phyloP scores from a whole-genome alignment of 192 early-diverging fungal species.

The Coemansia sp. region DNA sequence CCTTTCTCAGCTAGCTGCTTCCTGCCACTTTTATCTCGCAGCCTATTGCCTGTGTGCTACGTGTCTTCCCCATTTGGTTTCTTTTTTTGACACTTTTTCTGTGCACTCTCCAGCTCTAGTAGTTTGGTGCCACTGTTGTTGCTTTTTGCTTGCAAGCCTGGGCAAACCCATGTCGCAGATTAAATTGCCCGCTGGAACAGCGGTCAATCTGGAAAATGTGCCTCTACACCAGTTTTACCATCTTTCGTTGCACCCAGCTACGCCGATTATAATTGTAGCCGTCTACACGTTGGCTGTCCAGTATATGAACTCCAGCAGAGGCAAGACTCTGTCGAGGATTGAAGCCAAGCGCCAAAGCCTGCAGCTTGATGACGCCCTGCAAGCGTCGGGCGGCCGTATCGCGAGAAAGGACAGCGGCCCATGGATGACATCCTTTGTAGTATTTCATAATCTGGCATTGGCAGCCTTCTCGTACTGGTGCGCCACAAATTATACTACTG shows the following conservation, averaged over 20 bases:
- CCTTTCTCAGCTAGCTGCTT: neutral
- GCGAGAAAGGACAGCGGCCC: slow-evolving; percentile 38
- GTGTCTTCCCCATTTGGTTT: neutral
- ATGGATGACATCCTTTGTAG: slow-evolving; percentile 74
- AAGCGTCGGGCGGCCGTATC: neutral
- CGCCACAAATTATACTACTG: slow-evolving; percentile 62
- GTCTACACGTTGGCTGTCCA: slow-evolving; percentile 56
- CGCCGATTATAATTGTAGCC: slow-evolving; percentile 60
- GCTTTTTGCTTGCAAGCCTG: neutral
- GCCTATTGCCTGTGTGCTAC: neutral
- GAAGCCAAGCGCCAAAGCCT: slow-evolving; percentile 38
- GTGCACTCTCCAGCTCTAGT: neutral
- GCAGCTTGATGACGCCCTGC: slow-evolving; percentile 13
- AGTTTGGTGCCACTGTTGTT: neutral
- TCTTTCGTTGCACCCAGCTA: slow-evolving; percentile 64
- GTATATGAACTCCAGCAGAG: slow-evolving; percentile 31
- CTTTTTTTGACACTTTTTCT: neutral
- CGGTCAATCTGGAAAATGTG: slow-evolving; percentile 56
- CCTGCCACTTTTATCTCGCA: neutral
- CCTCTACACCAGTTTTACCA: slow-evolving; percentile 73
- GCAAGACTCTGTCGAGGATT: slow-evolving; percentile 30
- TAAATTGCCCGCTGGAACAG: slow-evolving; percentile 44
- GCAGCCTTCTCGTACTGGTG: slow-evolving; percentile 73
- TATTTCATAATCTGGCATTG: slow-evolving; percentile 73
- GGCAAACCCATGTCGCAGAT: slow-evolving; percentile 32